Evolutionary conservation across 1,284 basidiomycete genomes (phyloP), one percentile per base, ranked within the genome.

Genomic region (Heterobasidion occidentale): DNA sequence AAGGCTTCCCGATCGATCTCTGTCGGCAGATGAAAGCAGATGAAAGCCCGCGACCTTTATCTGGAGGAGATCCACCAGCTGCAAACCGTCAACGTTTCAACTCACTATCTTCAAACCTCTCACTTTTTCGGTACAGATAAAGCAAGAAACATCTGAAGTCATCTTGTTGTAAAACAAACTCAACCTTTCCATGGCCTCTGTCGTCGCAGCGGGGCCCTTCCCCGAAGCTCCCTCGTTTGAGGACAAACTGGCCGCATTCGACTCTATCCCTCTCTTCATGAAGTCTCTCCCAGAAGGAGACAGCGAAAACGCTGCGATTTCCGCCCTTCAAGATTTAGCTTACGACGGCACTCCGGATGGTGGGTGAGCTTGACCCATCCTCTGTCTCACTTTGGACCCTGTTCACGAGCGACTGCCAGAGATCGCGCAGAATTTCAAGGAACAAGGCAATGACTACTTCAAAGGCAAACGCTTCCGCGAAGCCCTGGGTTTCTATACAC

Each of bases 361-460:
- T 95, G 67, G 67, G 91, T 81, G 20, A 27, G 56, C 60, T 50
- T 50, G 15, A 15, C 46, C 50, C 19, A 38, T 6, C 38, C 15
- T 51, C 3, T n/a, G 38, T 11, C 33, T 36, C 46, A 47, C 35
- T 33, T 38, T 7, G 35, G 27, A 15, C 49, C 45, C 38, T 35
- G 52, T 19, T 45, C 63, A 48, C 27, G 11, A 33, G n/a, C 11
- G 17, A 48, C 11, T n/a, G 7, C 17, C 36, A 96, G 96, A 99
- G 70, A 78, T 93, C 62, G 93, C 95, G 0, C 77, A 83, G 60
- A 95, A 92, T 68, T 98, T 98, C 73, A 98, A 98, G 70, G 83
- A 91, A 55, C 93, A 98, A 69, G 96, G 94, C 2, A 98, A 98
- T 69, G 92, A 94, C 57, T 94, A 97, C 65, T 98, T 92, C 74